phyloP scores from a whole-genome alignment of 768 basidiomycete species.

The Pulveroboletus frians region DNA sequence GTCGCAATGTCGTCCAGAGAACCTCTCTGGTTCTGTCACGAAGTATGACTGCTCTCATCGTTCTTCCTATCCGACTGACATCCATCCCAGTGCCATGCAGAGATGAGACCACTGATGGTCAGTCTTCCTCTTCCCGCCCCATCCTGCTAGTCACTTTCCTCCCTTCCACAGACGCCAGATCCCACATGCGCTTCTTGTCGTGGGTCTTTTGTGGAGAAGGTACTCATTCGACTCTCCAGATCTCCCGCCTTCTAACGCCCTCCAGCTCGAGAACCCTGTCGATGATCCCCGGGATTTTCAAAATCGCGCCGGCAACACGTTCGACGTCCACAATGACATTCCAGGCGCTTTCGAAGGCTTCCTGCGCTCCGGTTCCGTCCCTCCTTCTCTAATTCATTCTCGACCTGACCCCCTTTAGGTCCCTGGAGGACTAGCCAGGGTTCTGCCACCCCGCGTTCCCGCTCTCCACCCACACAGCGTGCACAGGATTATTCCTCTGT shows the following conservation, averaged over 20 bases:
- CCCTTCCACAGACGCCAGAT: constrained; percentile 59
- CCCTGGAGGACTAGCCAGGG: neutral
- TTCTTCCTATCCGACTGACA: constrained; percentile 7
- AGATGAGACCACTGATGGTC: constrained; percentile 88
- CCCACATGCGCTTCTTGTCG: constrained; percentile 80
- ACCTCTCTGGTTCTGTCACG: constrained; percentile 76
- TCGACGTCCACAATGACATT: constrained; percentile 25
- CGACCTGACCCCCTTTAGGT: constrained; percentile 4
- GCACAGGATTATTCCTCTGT: constrained; percentile 17
- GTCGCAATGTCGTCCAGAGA: constrained; percentile 56
- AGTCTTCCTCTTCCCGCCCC: constrained; percentile 9
- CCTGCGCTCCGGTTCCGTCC: constrained; percentile 37
- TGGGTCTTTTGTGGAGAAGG: constrained; percentile 81
- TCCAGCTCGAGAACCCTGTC: constrained; percentile 65
- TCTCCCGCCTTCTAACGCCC: constrained; percentile 1
- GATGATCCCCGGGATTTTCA: constrained; percentile 75
- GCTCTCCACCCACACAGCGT: constrained; percentile 14
- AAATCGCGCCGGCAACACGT: constrained; percentile 27
- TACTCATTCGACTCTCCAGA: neutral
- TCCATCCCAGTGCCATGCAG: constrained; percentile 65
- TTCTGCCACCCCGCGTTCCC: constrained; percentile 5
- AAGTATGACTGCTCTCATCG: constrained; percentile 37
- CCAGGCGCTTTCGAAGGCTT: constrained; percentile 44
- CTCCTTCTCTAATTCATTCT: neutral
- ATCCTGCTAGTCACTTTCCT: neutral